Percentiles rank a stretch among this genome's conserved stretches.
Evolutionary conservation across 148 eudicot species (phyloP).

Genomic region (Dysphania ambrosioides): DNA sequence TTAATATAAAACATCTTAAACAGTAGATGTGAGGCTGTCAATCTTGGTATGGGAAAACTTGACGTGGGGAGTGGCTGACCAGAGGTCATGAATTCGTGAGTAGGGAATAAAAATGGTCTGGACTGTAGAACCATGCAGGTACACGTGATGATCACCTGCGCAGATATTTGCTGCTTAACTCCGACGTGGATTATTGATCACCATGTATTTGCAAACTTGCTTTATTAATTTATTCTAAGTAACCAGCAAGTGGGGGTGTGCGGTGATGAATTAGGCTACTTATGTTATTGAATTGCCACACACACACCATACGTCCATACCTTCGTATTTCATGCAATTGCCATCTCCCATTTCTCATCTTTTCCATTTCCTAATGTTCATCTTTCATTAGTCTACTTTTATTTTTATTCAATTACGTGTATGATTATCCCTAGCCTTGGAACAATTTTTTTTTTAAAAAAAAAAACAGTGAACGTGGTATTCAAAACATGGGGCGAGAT

Average conservation of each 20-base stretch:
- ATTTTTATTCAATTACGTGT: no score
- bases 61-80: neutral
- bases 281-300: neutral
- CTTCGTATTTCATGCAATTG: neutral
- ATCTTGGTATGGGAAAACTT: neutral
- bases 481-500: no score
- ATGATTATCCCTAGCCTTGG: no score
- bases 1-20: no score
- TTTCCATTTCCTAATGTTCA: neutral
- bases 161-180: neutral
- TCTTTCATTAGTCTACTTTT: neutral
- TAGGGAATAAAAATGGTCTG: no score
- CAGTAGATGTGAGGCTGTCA: no score
- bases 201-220: neutral
- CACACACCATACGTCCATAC: neutral
- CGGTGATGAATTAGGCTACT: neutral
- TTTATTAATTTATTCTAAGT: no score
- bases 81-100: neutral
- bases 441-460: no score
- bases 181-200: slow-evolving; percentile 13
- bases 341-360: slow-evolving; percentile 3
- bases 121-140: slow-evolving; percentile 1
- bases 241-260: neutral
- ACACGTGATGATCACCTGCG: slow-evolving; percentile 17
- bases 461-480: no score